Percentiles rank a stretch among this genome's conserved stretches.
Evolutionary conservation across 108 stramenopile species (phyloP).

Genomic region (Asterionellopsis glacialis): DNA sequence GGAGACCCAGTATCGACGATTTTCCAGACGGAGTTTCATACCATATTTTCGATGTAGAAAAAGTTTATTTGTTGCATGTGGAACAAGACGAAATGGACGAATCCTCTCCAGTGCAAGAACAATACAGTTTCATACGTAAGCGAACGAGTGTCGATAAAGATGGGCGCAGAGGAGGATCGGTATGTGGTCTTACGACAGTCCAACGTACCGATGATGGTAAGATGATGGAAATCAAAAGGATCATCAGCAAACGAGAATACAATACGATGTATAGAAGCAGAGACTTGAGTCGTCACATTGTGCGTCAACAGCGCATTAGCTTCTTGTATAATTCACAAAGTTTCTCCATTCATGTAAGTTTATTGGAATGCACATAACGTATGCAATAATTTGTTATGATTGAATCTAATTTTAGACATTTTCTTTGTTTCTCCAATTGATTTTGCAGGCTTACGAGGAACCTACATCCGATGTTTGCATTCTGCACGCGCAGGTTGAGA

Average conservation of each 20-base stretch:
- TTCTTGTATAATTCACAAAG: constrained; percentile 76
- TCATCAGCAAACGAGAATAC: constrained; percentile 78
- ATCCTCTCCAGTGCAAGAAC: neutral
- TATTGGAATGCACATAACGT: neutral
- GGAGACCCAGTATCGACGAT: constrained; percentile 28
- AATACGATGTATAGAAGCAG: constrained; percentile 44
- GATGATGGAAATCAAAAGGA: constrained; percentile 72
- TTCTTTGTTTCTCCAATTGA: neutral
- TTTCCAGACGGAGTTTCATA: constrained; percentile 64
- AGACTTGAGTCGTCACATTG: constrained; percentile 62
- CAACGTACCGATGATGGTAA: constrained; percentile 45
- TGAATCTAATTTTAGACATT: constrained; percentile 1
- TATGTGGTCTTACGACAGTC: constrained; percentile 75
- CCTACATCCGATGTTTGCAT: constrained; percentile 62
- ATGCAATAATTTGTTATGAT: neutral
- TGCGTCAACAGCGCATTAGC: constrained; percentile 66
- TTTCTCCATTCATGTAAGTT: constrained; percentile 61
- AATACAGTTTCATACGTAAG: constrained; percentile 77
- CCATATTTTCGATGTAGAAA: constrained; percentile 79
- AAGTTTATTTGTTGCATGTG: constrained; percentile 31
- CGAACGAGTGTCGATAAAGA: constrained; percentile 42
- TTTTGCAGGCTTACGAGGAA: constrained; percentile 35
- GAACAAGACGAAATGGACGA: constrained; percentile 30
- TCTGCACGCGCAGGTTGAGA: constrained; percentile 74
- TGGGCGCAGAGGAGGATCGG: constrained; percentile 37